These are phyloP conservation scores for Tylopilus rubrobrunneus DNA, from an alignment of 768 basidiomycete species.

Conservation along the genomic window DNA sequence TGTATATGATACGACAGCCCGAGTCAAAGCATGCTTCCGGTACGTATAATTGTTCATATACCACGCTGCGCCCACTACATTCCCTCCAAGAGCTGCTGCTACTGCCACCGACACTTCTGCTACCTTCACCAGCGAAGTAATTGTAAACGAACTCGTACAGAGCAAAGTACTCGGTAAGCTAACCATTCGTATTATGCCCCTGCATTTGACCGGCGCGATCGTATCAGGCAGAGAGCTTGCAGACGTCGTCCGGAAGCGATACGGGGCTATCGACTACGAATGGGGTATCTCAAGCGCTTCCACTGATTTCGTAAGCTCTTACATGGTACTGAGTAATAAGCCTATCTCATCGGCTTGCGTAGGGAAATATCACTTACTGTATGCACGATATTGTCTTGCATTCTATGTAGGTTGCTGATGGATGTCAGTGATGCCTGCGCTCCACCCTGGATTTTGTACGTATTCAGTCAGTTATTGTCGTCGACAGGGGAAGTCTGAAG, in stretches of 20 bases:
- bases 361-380: constrained; percentile 70
- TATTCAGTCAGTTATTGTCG: not conserved
- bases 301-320: constrained; percentile 70
- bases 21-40: constrained; percentile 73
- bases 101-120: constrained; percentile 62
- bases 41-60: constrained; percentile 49
- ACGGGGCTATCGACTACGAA: constrained; percentile 56
- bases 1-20: constrained; percentile 48
- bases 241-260: constrained; percentile 53
- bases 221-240: constrained; percentile 53
- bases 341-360: not conserved
- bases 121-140: constrained; percentile 35
- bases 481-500: not conserved
- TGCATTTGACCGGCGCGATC: not conserved
- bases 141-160: constrained; percentile 59
- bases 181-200: constrained; percentile 40
- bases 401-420: constrained; percentile 1
- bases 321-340: not conserved
- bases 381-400: not conserved
- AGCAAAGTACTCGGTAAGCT: constrained; percentile 71
- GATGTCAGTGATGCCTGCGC: constrained; percentile 51
- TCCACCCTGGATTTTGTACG: constrained; percentile 66
- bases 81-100: constrained; percentile 55
- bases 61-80: constrained; percentile 36
- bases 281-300: constrained; percentile 71